Conservation (phyloP, 1,139 yeast species). For the Arxiozyma bovina region DNA sequence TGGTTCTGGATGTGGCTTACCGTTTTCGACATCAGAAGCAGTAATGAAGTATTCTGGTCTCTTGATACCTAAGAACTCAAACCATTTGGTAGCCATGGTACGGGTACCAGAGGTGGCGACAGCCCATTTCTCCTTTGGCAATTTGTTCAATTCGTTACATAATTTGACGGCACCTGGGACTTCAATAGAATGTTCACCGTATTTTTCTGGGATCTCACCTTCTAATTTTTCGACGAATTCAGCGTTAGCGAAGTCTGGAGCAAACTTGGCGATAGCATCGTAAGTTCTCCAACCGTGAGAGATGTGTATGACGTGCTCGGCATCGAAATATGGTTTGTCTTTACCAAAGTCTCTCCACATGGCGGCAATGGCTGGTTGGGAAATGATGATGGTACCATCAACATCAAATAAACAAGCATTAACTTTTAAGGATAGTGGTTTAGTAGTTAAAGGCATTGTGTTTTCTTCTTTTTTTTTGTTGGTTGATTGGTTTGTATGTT, state of each 20-base stretch:
- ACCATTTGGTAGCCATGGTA: constrained; percentile 74
- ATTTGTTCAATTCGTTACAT: constrained; percentile 33
- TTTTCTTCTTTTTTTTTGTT: not conserved
- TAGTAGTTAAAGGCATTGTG: constrained; percentile 25
- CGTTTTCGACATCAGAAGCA: constrained; percentile 68
- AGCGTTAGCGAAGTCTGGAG: constrained; percentile 64
- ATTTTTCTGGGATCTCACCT: constrained; percentile 62
- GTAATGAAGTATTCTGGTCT: constrained; percentile 71
- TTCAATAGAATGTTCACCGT: constrained; percentile 64
- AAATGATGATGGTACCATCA: constrained; percentile 78
- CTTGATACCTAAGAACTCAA: constrained; percentile 52
- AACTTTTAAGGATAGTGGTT: constrained; percentile 30
- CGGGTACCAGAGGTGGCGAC: constrained; percentile 79
- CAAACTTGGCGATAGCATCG: constrained; percentile 66
- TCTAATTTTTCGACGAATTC: constrained; percentile 66
- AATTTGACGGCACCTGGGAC: constrained; percentile 69
- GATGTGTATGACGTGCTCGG: constrained; percentile 61
- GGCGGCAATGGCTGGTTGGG: constrained; percentile 74
- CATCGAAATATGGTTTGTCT: constrained; percentile 61
- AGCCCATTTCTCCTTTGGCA: constrained; percentile 55
- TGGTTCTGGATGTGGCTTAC: constrained; percentile 84
- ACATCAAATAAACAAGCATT: constrained; percentile 60
- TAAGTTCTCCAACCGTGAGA: constrained; percentile 80
- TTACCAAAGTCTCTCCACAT: constrained; percentile 72
- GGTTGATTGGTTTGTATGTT: constrained; percentile 2